These are phyloP conservation scores for Ramaria rubella DNA, from an alignment of 768 basidiomycete species.

Conservation along the genomic window DNA sequence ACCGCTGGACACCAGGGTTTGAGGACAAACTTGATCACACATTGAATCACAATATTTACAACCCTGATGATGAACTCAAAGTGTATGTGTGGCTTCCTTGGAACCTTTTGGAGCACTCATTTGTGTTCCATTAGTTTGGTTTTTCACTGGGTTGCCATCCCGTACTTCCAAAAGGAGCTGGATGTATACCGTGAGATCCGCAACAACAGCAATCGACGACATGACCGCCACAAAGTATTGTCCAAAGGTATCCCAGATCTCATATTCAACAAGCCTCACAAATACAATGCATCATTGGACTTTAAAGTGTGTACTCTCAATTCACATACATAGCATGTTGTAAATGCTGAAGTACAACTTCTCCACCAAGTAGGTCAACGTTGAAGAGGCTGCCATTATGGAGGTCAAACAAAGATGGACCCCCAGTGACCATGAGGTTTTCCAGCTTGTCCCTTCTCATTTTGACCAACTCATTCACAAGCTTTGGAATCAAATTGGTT, in stretches of 20 bases:
- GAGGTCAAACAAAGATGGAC: conserved; percentile 25
- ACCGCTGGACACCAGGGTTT: conserved; percentile 29
- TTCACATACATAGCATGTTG: too few relatives aligned
- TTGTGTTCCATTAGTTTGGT: conserved; percentile 28
- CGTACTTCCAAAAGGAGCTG: conserved; percentile 34
- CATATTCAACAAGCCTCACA: conserved; percentile 26
- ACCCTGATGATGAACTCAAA: neutral
- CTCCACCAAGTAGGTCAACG: conserved; percentile 15
- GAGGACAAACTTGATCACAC: conserved; percentile 30
- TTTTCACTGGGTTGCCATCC: conserved; percentile 37
- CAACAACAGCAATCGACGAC: conserved; percentile 21
- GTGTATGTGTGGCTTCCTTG: neutral
- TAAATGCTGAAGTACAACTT: neutral
- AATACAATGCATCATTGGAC: conserved; percentile 21
- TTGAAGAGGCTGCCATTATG: conserved; percentile 13
- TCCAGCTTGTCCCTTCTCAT: conserved; percentile 28
- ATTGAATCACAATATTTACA: conserved; percentile 16
- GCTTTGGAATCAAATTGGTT: neutral
- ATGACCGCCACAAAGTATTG: conserved; percentile 30
- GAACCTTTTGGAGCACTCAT: neutral
- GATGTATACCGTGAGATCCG: conserved; percentile 22
- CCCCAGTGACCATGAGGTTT: conserved; percentile 27
- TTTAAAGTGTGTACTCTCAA: conserved; percentile 28
- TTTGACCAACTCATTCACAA: conserved; percentile 16
- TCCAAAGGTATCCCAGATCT: conserved; percentile 34